Conservation (phyloP, 2,329 filamentous ascomycete genomes). For the Paecilomyces sp. region DNA sequence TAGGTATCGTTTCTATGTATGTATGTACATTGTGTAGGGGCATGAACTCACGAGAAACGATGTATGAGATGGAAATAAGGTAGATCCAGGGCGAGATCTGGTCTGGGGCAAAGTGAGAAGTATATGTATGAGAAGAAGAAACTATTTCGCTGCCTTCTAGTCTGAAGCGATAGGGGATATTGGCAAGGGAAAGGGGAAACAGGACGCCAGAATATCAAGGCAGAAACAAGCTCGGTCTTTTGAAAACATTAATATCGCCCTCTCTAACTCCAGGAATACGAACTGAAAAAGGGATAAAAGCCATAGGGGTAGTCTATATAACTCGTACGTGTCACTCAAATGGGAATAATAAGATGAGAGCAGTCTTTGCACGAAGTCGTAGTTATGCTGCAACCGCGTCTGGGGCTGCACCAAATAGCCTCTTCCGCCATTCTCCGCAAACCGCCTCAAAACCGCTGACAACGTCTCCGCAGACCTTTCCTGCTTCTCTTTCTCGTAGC, state of each 20-base stretch:
- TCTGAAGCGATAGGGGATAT: not conserved
- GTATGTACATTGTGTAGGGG: not conserved
- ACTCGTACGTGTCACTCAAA: not conserved
- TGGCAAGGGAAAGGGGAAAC: not conserved
- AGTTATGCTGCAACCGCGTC: constrained; percentile 23
- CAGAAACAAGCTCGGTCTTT: not conserved
- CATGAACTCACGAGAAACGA: not conserved
- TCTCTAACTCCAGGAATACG: not conserved
- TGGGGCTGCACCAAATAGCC: constrained; percentile 50
- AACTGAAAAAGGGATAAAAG: not conserved
- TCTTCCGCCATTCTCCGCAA: constrained; percentile 75
- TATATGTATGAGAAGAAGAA: not conserved
- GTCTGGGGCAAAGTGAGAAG: not conserved
- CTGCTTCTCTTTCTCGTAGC: constrained; percentile 70
- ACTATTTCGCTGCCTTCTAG: not conserved
- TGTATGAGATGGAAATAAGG: not conserved
- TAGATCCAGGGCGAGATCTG: too few species aligned
- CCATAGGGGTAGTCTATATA: not conserved
- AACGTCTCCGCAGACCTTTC: constrained; percentile 75
- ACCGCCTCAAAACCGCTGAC: constrained; percentile 88
- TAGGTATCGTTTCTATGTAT: too few species aligned
- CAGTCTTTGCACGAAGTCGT: constrained; percentile 5
- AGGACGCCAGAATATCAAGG: not conserved
- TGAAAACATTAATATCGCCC: not conserved
- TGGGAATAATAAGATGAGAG: not conserved